Evolutionary conservation across 75 land plant genomes (phyloP), one percentile per base, ranked within the genome.

Genomic region (Picea glauca): DNA sequence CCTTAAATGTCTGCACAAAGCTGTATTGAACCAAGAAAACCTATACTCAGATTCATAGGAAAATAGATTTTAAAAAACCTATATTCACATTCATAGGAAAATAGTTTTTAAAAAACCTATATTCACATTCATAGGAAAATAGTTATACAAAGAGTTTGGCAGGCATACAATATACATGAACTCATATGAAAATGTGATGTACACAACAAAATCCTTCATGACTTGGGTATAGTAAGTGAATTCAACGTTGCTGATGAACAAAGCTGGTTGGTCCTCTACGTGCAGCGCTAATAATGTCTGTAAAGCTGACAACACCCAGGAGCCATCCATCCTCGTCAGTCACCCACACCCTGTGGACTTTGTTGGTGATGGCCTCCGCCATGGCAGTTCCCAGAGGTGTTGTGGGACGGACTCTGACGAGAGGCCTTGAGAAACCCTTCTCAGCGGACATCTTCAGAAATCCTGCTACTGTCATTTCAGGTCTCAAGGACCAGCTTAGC

Each of bases 241-340:
- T 43, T 4, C 46, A 43, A 43, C 13, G 38, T 65, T 9, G 32
- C 35, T 35, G 68, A 31, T 65, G 17, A 32, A 1, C 35, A 65
- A 65, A 65, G 68, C 68, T 65, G 68, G 68, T 65, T 15, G 68
- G 68, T 0, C 35, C 32, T 65, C 78, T 46, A 70, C 78, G 31
- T 23, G 67, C 61, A 26, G n/a, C 76, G n/a, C 68, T 15, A 32
- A 77, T 67, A 30, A 77, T 77, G 30, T 77, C 78, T 58, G 78
- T 70, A 61, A 77, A 68, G 68, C 60, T 77, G 68, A 77, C 70
- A 32, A 77, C 77, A 30, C 78, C 78, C 14, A 58, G 15, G 26
- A 66, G 68, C 78, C 78, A 77, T 58, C 76, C 78, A 32, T 77
- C 77, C 11, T 77, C 78, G 21, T 77, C 68, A 35, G 78, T 67